A percentile compares a stretch with the other conserved stretches of the same genome.
These are phyloP conservation scores for Gonapodya prolifera DNA, from an alignment of 192 early-diverging fungal genomes.

Conservation along the genomic window DNA sequence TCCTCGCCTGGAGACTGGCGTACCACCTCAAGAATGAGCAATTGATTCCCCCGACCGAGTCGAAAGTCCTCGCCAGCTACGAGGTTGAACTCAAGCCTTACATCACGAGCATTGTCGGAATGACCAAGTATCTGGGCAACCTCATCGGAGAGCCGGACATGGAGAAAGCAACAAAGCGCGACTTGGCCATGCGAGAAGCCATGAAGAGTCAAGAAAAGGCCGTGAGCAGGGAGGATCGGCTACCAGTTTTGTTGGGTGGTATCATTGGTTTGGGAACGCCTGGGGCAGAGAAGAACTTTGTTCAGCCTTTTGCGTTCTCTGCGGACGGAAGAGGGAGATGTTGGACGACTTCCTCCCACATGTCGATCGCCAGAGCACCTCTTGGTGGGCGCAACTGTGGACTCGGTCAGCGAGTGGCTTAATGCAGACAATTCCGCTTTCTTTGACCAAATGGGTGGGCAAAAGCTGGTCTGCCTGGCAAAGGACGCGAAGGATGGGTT, in stretches of 20 bases:
- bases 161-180: background rate
- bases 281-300: background rate
- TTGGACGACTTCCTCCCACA: background rate
- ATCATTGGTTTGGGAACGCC: background rate
- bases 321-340: background rate
- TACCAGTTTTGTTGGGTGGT: background rate
- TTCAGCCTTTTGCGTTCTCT: background rate
- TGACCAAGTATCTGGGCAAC: background rate
- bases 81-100: background rate
- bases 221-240: background rate
- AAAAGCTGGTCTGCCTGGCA: background rate
- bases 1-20: conserved; percentile 31
- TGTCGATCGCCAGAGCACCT: background rate
- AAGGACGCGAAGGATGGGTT: background rate
- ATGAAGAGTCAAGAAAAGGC: background rate
- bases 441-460: background rate
- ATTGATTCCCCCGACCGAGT: background rate
- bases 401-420: background rate
- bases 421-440: background rate
- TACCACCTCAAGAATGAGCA: background rate
- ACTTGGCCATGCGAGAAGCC: background rate
- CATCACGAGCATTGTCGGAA: background rate
- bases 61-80: background rate
- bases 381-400: background rate
- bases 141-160: background rate